Conservation (phyloP, 2,329 filamentous ascomycete genomes). For the Pestalotiopsis sp. region DNA sequence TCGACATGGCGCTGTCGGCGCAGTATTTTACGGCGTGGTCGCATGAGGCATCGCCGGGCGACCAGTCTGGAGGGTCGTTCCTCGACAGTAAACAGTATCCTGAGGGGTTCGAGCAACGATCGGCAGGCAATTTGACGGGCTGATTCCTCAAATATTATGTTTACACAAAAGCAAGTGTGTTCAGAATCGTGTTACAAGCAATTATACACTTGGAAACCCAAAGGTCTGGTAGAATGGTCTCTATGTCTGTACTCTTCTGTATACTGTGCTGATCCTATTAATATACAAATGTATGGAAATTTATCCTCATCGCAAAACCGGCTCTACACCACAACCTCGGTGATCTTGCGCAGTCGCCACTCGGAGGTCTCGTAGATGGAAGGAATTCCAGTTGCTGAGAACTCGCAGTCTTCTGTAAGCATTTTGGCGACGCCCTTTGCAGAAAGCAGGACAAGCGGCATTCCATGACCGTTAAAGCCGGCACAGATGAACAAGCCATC, state of each 20-base stretch:
- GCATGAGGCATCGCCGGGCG: not conserved
- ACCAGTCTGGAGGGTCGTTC: not conserved
- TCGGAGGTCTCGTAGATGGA: constrained; percentile 1
- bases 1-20: not conserved
- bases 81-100: not conserved
- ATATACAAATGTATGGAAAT: not conserved
- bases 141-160: too few species aligned
- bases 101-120: not conserved
- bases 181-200: too few species aligned
- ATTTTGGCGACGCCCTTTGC: constrained; percentile 34
- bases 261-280: not conserved
- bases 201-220: too few species aligned
- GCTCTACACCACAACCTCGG: not conserved
- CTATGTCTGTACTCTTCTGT: not conserved
- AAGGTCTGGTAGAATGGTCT: too few species aligned
- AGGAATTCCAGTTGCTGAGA: constrained; percentile 3
- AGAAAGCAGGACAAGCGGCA: constrained; percentile 38
- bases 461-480: constrained; percentile 46
- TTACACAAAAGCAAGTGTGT: too few species aligned
- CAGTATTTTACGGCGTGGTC: constrained; percentile 4
- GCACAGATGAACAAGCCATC: constrained; percentile 36
- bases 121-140: not conserved
- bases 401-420: not conserved
- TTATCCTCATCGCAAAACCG: not conserved
- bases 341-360: not conserved